phyloP scores from a whole-genome alignment of 306 rosid species.

The Acacia acuminata region DNA sequence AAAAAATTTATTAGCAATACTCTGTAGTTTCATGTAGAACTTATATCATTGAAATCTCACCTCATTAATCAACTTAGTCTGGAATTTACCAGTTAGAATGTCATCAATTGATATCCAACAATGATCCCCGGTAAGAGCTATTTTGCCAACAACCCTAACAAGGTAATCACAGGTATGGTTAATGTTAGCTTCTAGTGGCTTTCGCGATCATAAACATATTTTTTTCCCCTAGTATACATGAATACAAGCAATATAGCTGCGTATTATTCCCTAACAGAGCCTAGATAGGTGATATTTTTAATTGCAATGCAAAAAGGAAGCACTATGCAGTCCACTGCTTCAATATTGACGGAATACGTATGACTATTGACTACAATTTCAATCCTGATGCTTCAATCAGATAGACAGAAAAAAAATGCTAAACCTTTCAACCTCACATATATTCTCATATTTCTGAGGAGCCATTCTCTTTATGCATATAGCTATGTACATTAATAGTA shows the following conservation, averaged over 20 bases:
- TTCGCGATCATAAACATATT: background rate
- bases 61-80: slow-evolving; percentile 47
- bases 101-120: slow-evolving; percentile 61
- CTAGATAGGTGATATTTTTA: background rate
- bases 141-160: slow-evolving; percentile 75
- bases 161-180: slow-evolving; percentile 19
- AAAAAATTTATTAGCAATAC: background rate
- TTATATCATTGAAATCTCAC: slow-evolving; percentile 44
- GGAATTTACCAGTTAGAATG: slow-evolving; percentile 37
- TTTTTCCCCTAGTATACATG: background rate
- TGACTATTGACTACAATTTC: slow-evolving; percentile 17
- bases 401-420: slow-evolving; percentile 3
- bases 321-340: background rate
- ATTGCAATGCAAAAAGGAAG: background rate
- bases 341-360: background rate
- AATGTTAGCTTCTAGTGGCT: slow-evolving; percentile 4
- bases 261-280: background rate
- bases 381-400: slow-evolving; percentile 3
- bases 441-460: background rate
- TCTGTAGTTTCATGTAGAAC: slow-evolving; percentile 15
- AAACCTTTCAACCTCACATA: slow-evolving; percentile 25
- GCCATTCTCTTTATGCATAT: background rate
- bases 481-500: background rate
- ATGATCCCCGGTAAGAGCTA: slow-evolving; percentile 64
- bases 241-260: slow-evolving; percentile 1